Percentiles rank a stretch among this genome's conserved stretches.
Conservation (phyloP, 106 monocot species). For the Acorus gramineus region DNA sequence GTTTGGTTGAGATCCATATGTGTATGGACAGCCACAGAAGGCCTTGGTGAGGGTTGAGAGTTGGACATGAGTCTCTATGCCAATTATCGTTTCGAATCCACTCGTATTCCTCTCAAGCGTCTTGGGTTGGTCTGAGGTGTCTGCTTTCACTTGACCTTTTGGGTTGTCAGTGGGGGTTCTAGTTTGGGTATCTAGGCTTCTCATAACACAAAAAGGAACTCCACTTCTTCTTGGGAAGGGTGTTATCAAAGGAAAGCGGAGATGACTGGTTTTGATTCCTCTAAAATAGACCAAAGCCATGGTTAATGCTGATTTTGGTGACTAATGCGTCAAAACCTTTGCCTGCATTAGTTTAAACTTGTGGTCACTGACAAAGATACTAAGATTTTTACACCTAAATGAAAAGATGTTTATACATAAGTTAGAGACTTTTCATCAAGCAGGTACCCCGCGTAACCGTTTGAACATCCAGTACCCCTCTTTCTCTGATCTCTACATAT, state of each 20-base stretch:
- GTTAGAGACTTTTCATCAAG: too few relatives aligned
- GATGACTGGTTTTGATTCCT: slow-evolving; percentile 16
- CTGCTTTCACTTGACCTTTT: slow-evolving; percentile 8
- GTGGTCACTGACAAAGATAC: neutral
- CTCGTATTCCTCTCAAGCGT: slow-evolving; percentile 15
- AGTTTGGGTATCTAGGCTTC: neutral
- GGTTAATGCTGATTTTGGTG: neutral
- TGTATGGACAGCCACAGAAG: slow-evolving; percentile 78
- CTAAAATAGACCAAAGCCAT: slow-evolving; percentile 34
- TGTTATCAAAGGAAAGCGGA: slow-evolving; percentile 3
- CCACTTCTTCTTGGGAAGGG: slow-evolving; percentile 5
- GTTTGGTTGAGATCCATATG: slow-evolving; percentile 72
- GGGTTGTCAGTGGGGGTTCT: slow-evolving; percentile 10
- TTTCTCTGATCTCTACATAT: too few relatives aligned
- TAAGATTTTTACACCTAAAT: neutral
- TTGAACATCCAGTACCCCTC: too few relatives aligned
- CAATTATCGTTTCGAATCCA: slow-evolving; percentile 71
- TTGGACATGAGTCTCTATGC: slow-evolving; percentile 96
- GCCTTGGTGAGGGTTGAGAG: slow-evolving; percentile 80
- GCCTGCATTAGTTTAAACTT: too few relatives aligned
- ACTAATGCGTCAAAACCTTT: neutral
- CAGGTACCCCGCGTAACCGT: too few relatives aligned
- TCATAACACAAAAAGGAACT: slow-evolving; percentile 12
- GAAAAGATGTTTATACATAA: too few relatives aligned
- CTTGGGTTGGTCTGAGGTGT: slow-evolving; percentile 9